phyloP scores from a whole-genome alignment of 192 early-diverging fungal genomes.

The Backusella sp. region DNA sequence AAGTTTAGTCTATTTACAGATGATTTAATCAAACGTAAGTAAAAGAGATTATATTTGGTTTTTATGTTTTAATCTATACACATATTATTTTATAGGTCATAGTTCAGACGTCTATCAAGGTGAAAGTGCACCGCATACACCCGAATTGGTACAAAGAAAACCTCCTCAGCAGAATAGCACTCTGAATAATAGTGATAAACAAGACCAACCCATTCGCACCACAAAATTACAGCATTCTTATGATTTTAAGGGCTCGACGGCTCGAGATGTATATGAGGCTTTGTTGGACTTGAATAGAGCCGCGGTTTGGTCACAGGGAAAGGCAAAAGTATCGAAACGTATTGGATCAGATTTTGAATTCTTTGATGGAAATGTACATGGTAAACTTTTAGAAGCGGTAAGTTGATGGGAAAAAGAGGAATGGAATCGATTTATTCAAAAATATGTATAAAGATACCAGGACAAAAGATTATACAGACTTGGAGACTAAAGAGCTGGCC shows the following conservation, averaged over 20 bases:
- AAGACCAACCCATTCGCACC: constrained; percentile 44
- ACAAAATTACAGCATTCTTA: constrained; percentile 69
- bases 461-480: neutral
- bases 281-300: constrained; percentile 77
- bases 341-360: constrained; percentile 67
- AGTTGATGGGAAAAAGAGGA: neutral
- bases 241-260: constrained; percentile 78
- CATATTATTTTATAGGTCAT: constrained; percentile 43
- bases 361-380: constrained; percentile 89
- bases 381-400: constrained; percentile 71
- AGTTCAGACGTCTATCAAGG: constrained; percentile 80
- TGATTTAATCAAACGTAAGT: constrained; percentile 69
- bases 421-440: neutral
- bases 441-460: neutral
- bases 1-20: constrained; percentile 63
- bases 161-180: constrained; percentile 22
- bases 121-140: constrained; percentile 31
- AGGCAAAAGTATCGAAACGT: constrained; percentile 33
- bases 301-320: constrained; percentile 76
- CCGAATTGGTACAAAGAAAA: constrained; percentile 32
- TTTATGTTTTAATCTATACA: too few relatives aligned
- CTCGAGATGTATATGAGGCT: constrained; percentile 75
- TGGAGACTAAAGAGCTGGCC: neutral
- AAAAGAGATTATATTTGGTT: too few relatives aligned
- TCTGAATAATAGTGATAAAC: constrained; percentile 23